Base-by-base conservation (phyloP, 768 basidiomycete genomes). In the Suillus plorans region DNA sequence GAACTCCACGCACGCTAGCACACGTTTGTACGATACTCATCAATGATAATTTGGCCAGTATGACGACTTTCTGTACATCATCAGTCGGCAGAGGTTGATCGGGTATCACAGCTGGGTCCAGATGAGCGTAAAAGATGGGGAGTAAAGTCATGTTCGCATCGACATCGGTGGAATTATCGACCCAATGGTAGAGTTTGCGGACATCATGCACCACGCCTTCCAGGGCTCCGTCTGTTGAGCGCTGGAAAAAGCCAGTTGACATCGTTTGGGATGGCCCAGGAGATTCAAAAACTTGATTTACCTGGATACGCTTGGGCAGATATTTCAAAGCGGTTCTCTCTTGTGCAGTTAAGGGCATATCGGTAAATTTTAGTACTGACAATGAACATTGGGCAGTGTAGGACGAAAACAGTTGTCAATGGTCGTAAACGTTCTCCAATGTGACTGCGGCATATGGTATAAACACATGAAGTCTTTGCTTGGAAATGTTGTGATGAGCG, bases 41-140 rank as follows among this genome's bases (percentile, higher is more conserved):
- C 44, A 58, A 34, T 16, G 60, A 61, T n/a, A 52, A 37, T 57
- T 61, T 61, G 14, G 60, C 60, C 25, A 61, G 31, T 7, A 20
- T 56, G 28, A 57, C 3, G 44, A 61, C 49, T 55, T 53, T 25
- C 22, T 34, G 60, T 14, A 34, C 18, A 6, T 49, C 49, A 22
- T 57, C 55, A 16, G 31, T 61, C 31, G 60, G 60, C 3, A 58
- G 39, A 58, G 5, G 57, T 58, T 58, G 57, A 58, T 58, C 57
- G 39, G 39, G 57, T 9, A 61, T 55, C 20, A 45, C 31, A 57
- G 25, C 18, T 61, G 60, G 60, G 22, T 61, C 49, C 60, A 61
- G 60, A 55, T 61, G 60, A 28, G 22, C 57, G 36, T 61, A 55
- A 37, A 61, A 61, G 60, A 61, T 25, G 31, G 60, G 60, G 25